Conservation (phyloP, 306 rosid species). For the Arachis stenosperma region DNA sequence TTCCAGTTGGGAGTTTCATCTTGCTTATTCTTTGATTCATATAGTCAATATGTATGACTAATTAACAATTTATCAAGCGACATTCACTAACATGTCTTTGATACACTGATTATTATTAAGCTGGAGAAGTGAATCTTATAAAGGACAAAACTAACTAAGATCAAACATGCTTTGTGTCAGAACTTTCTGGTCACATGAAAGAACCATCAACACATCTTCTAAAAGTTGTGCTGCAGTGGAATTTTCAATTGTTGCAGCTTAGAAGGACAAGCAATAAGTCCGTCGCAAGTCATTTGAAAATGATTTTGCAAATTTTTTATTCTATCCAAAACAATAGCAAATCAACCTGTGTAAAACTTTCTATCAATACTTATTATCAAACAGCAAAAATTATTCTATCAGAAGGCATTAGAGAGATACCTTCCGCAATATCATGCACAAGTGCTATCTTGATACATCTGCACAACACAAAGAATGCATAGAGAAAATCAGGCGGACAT, state of each 20-base stretch:
- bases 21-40: background rate
- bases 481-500: slow-evolving; percentile 33
- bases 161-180: background rate
- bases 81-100: slow-evolving; percentile 9
- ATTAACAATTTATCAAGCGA: slow-evolving; percentile 5
- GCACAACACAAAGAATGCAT: slow-evolving; percentile 42
- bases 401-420: slow-evolving; percentile 48
- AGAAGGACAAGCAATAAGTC: background rate
- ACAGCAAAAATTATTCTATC: slow-evolving; percentile 4
- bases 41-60: background rate
- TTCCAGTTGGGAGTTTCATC: background rate
- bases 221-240: background rate
- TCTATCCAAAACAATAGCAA: slow-evolving; percentile 20
- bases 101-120: slow-evolving; percentile 13
- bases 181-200: background rate
- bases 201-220: slow-evolving; percentile 10
- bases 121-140: slow-evolving; percentile 6
- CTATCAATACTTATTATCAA: slow-evolving; percentile 8
- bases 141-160: slow-evolving; percentile 7
- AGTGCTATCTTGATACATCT: slow-evolving; percentile 93
- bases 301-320: background rate
- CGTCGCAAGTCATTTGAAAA: slow-evolving; percentile 9
- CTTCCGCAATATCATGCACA: slow-evolving; percentile 97
- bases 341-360: slow-evolving; percentile 18
- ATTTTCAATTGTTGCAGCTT: slow-evolving; percentile 10